Conservation (phyloP, 352 stramenopile genomes). For the Globisporangium okanoganense region DNA sequence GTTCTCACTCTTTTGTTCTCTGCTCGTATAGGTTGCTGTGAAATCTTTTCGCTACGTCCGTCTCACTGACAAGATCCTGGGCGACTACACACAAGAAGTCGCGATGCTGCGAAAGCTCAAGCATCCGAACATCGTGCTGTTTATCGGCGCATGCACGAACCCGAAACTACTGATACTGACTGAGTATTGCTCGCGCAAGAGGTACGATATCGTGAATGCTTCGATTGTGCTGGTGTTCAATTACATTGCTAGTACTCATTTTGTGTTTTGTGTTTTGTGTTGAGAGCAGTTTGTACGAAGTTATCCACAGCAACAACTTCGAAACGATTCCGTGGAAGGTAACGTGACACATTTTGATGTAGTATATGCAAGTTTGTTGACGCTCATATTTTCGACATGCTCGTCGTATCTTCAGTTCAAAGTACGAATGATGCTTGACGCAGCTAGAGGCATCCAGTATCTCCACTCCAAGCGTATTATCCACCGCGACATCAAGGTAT, state of each 20-base stretch:
- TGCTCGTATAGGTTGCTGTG: constrained; percentile 51
- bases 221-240: neutral
- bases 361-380: neutral
- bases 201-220: constrained; percentile 26
- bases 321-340: constrained; percentile 89
- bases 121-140: constrained; percentile 89
- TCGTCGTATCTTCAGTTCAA: constrained; percentile 55
- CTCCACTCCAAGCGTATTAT: constrained; percentile 86
- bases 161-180: constrained; percentile 89
- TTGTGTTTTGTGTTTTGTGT: neutral
- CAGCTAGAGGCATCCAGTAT: constrained; percentile 85
- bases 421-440: constrained; percentile 88
- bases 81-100: constrained; percentile 84
- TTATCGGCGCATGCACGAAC: constrained; percentile 88
- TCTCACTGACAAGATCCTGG: constrained; percentile 85
- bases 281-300: constrained; percentile 72
- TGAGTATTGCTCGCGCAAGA: constrained; percentile 88
- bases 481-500: constrained; percentile 88
- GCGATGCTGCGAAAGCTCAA: constrained; percentile 84
- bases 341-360: neutral
- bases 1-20: neutral
- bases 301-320: constrained; percentile 88
- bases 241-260: neutral
- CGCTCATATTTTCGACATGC: neutral
- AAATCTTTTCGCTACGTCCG: constrained; percentile 87